Evolutionary conservation across 106 monocot genomes (phyloP).

Genomic region (Dendrobium huoshanense): DNA sequence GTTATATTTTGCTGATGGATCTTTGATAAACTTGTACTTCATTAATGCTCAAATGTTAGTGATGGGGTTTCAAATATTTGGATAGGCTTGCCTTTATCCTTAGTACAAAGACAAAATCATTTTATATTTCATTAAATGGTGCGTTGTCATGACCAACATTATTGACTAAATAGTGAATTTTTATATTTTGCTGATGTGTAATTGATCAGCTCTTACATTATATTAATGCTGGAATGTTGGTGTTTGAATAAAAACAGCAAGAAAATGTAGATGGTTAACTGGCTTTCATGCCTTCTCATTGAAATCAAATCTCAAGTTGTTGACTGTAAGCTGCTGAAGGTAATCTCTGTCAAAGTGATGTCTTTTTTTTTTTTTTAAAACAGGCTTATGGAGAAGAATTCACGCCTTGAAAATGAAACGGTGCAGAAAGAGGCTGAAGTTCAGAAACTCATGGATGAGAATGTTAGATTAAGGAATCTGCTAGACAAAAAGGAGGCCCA

Average conservation of each 20-base stretch:
- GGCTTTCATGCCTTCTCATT: background rate
- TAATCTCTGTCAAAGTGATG: background rate
- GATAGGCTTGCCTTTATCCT: background rate
- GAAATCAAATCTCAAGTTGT: background rate
- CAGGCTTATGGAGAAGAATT: constrained; percentile 73
- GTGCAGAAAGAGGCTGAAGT: constrained; percentile 75
- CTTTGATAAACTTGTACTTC: background rate
- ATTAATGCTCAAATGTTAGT: background rate
- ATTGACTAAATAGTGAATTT: background rate
- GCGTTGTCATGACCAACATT: background rate
- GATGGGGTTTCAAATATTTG: background rate
- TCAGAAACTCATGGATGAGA: constrained; percentile 74
- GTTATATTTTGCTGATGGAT: background rate
- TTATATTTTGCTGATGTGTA: background rate
- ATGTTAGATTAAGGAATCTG: constrained; percentile 54
- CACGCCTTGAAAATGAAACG: constrained; percentile 67
- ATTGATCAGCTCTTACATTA: background rate
- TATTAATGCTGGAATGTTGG: background rate
- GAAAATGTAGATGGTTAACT: background rate
- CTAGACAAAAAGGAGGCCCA: constrained; percentile 87
- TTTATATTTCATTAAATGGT: background rate
- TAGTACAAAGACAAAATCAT: background rate
- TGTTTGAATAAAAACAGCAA: background rate
- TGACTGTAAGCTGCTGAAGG: background rate
- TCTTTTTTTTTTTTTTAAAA: background rate